Evolutionary conservation across 768 basidiomycete species (phyloP).

Genomic region (Neoboletus brunneissimus): DNA sequence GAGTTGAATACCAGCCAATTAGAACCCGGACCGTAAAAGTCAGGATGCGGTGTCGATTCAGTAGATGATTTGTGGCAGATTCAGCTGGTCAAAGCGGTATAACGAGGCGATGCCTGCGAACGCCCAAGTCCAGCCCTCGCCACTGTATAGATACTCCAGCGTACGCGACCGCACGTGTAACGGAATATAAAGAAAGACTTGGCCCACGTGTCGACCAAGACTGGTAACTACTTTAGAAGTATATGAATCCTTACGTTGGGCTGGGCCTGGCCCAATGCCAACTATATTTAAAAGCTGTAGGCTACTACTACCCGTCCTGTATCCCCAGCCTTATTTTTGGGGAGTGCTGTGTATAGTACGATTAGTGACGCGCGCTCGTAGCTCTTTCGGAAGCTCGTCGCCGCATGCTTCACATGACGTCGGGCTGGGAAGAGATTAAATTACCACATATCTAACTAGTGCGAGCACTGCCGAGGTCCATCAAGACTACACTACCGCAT

Average conservation of each 20-base stretch:
- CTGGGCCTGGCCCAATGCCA: too few species aligned
- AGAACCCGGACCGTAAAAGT: neutral
- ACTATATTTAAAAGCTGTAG: too few species aligned
- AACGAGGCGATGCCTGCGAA: neutral
- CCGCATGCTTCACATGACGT: neutral
- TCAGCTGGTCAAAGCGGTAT: neutral
- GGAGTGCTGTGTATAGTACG: too few species aligned
- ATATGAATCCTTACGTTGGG: too few species aligned
- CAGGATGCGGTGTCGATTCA: neutral
- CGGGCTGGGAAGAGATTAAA: slow-evolving; percentile 1
- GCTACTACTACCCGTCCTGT: too few species aligned
- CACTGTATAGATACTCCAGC: neutral
- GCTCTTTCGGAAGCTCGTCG: too few species aligned
- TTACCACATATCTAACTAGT: slow-evolving; percentile 13
- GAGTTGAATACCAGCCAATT: neutral
- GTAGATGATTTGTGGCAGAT: neutral
- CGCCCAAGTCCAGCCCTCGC: neutral
- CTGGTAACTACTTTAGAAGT: too few species aligned
- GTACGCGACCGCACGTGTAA: neutral
- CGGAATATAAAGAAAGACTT: neutral
- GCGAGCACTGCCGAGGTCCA: slow-evolving; percentile 10
- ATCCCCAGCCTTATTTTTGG: too few species aligned
- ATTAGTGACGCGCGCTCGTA: too few species aligned
- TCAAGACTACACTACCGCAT: neutral
- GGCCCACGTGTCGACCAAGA: too few species aligned